Conservation (phyloP, 371 early-diverging fungal genomes). For the Haplosporangium sp. region DNA sequence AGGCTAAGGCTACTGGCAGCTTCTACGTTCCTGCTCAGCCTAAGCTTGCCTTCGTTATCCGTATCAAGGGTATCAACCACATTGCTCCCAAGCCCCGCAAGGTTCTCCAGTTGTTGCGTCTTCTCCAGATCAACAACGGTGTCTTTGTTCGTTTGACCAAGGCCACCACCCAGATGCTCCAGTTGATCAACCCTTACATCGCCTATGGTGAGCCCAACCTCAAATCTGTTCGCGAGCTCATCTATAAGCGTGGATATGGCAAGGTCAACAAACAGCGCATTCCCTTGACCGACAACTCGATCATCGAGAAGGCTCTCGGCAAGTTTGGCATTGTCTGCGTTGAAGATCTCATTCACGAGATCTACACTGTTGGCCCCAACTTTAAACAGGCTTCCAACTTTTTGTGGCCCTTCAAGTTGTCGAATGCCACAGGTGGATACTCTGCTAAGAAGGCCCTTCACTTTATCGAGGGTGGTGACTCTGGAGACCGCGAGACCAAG, state of each 20-base stretch:
- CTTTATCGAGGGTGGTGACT: constrained; percentile 99
- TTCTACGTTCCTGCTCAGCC: constrained; percentile 97
- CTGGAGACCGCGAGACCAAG: constrained; percentile 95
- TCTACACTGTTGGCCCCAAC: constrained; percentile 98
- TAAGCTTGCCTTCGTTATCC: constrained; percentile 98
- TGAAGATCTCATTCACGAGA: constrained; percentile 99
- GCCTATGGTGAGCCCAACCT: constrained; percentile 98
- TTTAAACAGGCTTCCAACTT: constrained; percentile 99
- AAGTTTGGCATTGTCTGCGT: constrained; percentile 97
- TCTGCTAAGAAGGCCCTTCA: constrained; percentile 94
- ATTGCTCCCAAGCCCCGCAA: constrained; percentile 99
- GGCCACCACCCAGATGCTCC: constrained; percentile 98
- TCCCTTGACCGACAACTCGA: constrained; percentile 96
- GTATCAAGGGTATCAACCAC: constrained; percentile 98
- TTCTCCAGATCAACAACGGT: constrained; percentile 99
- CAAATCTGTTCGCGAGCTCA: constrained; percentile 98
- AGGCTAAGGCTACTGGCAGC: constrained; percentile 91
- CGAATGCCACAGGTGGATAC: constrained; percentile 98
- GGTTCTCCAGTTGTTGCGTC: constrained; percentile 98
- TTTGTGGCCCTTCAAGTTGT: constrained; percentile 99
- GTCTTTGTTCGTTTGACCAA: constrained; percentile 98
- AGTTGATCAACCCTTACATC: constrained; percentile 98
- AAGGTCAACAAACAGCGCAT: constrained; percentile 97
- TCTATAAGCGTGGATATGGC: constrained; percentile 99
- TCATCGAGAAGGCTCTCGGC: constrained; percentile 96